Base-by-base conservation (phyloP, 2,329 filamentous ascomycete genomes). In the Ambrosiella cleistominuta region DNA sequence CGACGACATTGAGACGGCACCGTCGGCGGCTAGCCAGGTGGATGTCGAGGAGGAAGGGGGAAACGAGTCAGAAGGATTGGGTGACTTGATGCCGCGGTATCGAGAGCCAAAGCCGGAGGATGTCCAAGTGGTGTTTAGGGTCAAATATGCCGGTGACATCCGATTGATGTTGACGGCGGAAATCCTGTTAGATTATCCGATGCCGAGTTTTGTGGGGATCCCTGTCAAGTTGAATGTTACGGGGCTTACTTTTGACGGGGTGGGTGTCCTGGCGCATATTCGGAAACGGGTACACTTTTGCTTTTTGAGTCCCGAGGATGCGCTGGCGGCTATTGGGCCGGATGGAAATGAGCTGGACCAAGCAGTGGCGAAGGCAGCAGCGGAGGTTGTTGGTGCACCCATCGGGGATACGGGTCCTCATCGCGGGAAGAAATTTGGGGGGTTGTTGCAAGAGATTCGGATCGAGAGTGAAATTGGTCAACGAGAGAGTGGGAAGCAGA, bases 381-480 rank as follows among this genome's bases (percentile, higher is more conserved):
- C 19, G 1, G 54, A 44, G n/a, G 47, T 36, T 27, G 47, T 27
- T 9, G 47, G 19, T 11, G 51, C 40, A 3, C 35, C 11, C 13
- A 15, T 52, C 15, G 58, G 44, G 1, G 50, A 44, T 7, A 38
- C n/a, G 1, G 62, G 62, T 50, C 36, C 60, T 60, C 54, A 53
- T 15, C 47, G 58, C 15, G 58, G 40, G 7, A 60, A 60, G 56
- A 51, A 65, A 63, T 77, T 88, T 61, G 89, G 86, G 3, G 88
- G 88, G 0, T 71, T 97, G 60, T 71, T 98, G 58, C 88, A 95
- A 68, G 88, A 97, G 70, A 95, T 98, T 65, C 83, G 85, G 63
- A 91, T 98, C 6, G 93, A 98, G 70, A 97, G 91, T 68, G 93
- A 98, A 71, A 98, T 98, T 68, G 93, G 93, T 6, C 85, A 93